phyloP scores from a whole-genome alignment of 202 grass and related monocot species.

The Dendrocalamus latiflorus region DNA sequence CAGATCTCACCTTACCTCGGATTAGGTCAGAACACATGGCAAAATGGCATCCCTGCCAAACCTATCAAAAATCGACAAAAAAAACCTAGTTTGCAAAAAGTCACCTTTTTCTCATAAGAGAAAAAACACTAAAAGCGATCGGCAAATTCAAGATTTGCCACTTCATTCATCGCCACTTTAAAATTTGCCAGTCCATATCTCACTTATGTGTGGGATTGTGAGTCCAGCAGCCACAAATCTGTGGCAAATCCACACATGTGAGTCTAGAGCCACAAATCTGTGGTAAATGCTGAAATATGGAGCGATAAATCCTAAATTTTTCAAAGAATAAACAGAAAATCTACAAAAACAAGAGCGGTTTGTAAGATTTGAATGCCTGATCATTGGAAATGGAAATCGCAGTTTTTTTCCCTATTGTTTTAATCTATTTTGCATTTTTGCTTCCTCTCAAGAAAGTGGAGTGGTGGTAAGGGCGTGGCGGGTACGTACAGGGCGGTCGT shows the following conservation, averaged over 20 bases:
- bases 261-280: too few species aligned
- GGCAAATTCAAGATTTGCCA: background rate
- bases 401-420: background rate
- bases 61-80: background rate
- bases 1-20: background rate
- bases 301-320: too few species aligned
- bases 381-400: background rate
- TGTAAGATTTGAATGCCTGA: background rate
- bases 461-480: background rate
- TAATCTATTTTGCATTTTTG: background rate
- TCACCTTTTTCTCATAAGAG: background rate
- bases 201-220: too few species aligned
- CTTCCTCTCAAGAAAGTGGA: background rate
- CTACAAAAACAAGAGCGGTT: too few species aligned
- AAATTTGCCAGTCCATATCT: too few species aligned
- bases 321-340: too few species aligned
- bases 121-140: background rate
- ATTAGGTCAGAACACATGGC: background rate
- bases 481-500: conserved; percentile 72
- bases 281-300: too few species aligned
- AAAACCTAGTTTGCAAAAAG: background rate
- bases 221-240: too few species aligned
- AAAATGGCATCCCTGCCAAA: conserved; percentile 10
- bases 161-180: too few species aligned
- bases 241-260: too few species aligned